Evolutionary conservation across 2,329 filamentous ascomycete species (phyloP).

Genomic region (Simplicillium aogashimaense): DNA sequence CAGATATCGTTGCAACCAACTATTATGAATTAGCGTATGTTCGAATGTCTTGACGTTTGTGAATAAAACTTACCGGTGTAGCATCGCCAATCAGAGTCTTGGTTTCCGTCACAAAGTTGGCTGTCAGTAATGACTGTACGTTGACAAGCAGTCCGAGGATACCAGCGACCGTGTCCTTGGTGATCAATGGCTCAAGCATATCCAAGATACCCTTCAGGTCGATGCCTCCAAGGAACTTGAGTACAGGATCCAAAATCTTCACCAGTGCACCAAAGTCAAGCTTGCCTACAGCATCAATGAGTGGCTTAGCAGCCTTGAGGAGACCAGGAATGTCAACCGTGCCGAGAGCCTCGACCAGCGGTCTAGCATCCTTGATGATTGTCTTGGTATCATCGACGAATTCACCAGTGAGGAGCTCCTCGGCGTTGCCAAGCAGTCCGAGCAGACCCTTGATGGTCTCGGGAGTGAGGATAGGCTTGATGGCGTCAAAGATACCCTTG

Average conservation of each 20-base stretch:
- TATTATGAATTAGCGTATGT: no score
- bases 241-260: conserved; percentile 22
- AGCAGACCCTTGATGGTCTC: conserved; percentile 22
- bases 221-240: conserved; percentile 18
- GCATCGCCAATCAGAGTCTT: conserved; percentile 31
- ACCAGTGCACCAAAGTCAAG: conserved; percentile 24
- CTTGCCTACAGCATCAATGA: conserved; percentile 22
- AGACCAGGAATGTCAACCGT: conserved; percentile 26
- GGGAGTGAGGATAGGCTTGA: conserved; percentile 24
- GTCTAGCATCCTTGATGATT: conserved; percentile 25
- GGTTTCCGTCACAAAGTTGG: conserved; percentile 29
- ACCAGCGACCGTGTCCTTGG: conserved; percentile 24
- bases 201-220: conserved; percentile 21
- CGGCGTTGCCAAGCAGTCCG: conserved; percentile 24
- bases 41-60: no score
- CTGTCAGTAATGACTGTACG: conserved; percentile 24
- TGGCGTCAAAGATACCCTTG: conserved; percentile 18
- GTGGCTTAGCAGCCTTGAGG: conserved; percentile 21
- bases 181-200: conserved; percentile 27
- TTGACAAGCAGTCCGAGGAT: conserved; percentile 26
- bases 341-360: conserved; percentile 22
- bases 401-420: conserved; percentile 23
- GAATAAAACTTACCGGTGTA: conserved; percentile 23
- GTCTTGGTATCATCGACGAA: conserved; percentile 31
- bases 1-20: no score